A percentile compares a stretch with the other conserved stretches of the same genome.
phyloP scores from a whole-genome alignment of 1,284 basidiomycete species.

The Phenoliferia sp. region DNA sequence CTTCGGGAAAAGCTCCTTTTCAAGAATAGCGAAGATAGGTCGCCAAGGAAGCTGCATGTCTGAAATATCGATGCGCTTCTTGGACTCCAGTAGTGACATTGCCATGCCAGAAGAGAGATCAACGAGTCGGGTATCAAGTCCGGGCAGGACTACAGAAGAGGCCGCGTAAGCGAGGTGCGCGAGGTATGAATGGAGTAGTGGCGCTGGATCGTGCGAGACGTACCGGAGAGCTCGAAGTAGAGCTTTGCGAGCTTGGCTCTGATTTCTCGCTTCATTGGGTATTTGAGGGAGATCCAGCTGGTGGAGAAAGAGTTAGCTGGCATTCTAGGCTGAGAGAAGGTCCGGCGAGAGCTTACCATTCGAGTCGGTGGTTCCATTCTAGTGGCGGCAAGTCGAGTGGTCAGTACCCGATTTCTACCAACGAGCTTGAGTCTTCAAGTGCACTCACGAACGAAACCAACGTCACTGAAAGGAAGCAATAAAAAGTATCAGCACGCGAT shows the following conservation, averaged over 20 bases:
- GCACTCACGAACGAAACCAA: constrained; percentile 32
- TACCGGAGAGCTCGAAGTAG: constrained; percentile 69
- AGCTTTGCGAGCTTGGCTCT: constrained; percentile 71
- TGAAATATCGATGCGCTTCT: constrained; percentile 67
- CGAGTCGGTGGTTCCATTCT: constrained; percentile 51
- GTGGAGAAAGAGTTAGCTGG: background rate
- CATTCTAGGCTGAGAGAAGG: too few species aligned
- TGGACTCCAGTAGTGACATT: constrained; percentile 63
- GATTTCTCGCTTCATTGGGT: constrained; percentile 74
- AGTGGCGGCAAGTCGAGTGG: constrained; percentile 36
- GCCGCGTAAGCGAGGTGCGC: constrained; percentile 11
- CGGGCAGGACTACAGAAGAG: constrained; percentile 54
- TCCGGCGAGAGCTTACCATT: constrained; percentile 42
- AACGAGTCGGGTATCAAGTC: constrained; percentile 64
- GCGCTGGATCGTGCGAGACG: constrained; percentile 9
- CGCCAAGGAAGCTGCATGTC: constrained; percentile 86
- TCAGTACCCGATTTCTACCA: background rate
- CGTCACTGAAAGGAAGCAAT: too few species aligned
- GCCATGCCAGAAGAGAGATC: constrained; percentile 69
- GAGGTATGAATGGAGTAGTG: background rate
- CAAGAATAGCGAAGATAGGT: constrained; percentile 73
- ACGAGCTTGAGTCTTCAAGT: background rate
- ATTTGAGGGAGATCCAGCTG: constrained; percentile 77
- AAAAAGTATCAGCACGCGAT: too few species aligned
- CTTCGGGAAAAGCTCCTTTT: constrained; percentile 75